Evolutionary conservation across 441 rosid species (phyloP).

Genomic region (Geranium incanum): DNA sequence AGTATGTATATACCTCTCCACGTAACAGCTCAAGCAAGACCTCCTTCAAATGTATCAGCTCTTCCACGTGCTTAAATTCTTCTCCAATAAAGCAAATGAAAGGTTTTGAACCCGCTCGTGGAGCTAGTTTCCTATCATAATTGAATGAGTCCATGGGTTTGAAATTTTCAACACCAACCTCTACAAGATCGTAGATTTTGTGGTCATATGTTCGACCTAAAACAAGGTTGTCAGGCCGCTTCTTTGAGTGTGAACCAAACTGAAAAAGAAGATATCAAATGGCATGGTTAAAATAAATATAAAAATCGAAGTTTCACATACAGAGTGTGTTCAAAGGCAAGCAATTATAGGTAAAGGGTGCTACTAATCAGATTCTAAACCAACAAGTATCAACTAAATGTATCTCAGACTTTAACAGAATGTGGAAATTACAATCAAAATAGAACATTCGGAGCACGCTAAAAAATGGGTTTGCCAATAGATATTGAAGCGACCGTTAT

Average conservation of each 20-base stretch:
- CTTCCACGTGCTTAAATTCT: slow-evolving; percentile 69
- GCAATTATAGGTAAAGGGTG: too few relatives aligned
- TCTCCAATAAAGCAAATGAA: slow-evolving; percentile 72
- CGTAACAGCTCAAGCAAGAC: slow-evolving; percentile 67
- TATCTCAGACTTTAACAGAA: neutral
- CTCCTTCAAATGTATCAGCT: slow-evolving; percentile 81
- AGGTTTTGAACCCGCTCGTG: slow-evolving; percentile 71
- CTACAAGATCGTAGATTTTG: slow-evolving; percentile 77
- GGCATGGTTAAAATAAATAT: neutral
- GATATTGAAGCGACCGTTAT: neutral
- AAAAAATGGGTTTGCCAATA: too few relatives aligned
- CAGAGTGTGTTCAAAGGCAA: too few relatives aligned
- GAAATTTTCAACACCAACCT: slow-evolving; percentile 84
- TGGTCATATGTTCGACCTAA: slow-evolving; percentile 78
- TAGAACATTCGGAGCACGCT: neutral
- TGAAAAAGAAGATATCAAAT: slow-evolving; percentile 27
- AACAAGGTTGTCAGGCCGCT: slow-evolving; percentile 78
- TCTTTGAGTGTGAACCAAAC: slow-evolving; percentile 89
- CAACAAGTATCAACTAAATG: too few relatives aligned
- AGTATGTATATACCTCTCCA: slow-evolving; percentile 57
- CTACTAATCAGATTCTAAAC: too few relatives aligned
- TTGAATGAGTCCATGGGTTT: slow-evolving; percentile 52
- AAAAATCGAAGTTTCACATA: neutral
- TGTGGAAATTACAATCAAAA: neutral
- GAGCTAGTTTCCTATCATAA: slow-evolving; percentile 71